Percentiles rank a stretch among this genome's conserved stretches.
Conservation (phyloP, 352 stramenopile species). For the Pythium sukuiense region DNA sequence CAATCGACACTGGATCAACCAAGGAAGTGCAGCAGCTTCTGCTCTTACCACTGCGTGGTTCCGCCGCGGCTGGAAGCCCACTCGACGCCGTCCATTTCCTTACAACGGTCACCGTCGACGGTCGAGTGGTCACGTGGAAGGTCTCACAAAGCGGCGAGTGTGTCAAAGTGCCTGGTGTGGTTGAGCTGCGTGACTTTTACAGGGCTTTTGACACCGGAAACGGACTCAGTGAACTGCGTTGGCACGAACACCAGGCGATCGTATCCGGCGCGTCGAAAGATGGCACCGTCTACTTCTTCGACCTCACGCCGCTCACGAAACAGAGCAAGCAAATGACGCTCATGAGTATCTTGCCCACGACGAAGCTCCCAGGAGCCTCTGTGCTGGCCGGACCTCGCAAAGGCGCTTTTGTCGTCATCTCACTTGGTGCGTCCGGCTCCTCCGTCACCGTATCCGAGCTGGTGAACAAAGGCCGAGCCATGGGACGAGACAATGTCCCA, state of each 20-base stretch:
- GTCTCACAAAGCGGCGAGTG: slow-evolving; percentile 43
- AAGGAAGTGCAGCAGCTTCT: slow-evolving; percentile 72
- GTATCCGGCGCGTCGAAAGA: slow-evolving; percentile 59
- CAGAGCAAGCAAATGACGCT: slow-evolving; percentile 49
- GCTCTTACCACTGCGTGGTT: slow-evolving; percentile 42
- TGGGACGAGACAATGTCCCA: slow-evolving; percentile 51
- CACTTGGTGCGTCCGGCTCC: slow-evolving; percentile 39
- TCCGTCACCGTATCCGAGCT: slow-evolving; percentile 57
- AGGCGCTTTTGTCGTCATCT: slow-evolving; percentile 45
- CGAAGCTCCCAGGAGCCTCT: slow-evolving; percentile 46
- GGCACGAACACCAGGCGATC: slow-evolving; percentile 57
- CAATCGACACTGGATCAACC: slow-evolving; percentile 57
- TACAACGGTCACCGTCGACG: slow-evolving; percentile 57
- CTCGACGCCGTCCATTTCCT: slow-evolving; percentile 36
- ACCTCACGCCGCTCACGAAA: slow-evolving; percentile 47
- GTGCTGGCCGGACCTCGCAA: slow-evolving; percentile 49
- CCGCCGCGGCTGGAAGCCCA: slow-evolving; percentile 4
- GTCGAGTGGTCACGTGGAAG: slow-evolving; percentile 66
- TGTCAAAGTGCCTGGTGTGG: slow-evolving; percentile 27
- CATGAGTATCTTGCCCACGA: slow-evolving; percentile 45
- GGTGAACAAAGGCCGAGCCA: slow-evolving; percentile 47
- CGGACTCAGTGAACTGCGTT: slow-evolving; percentile 62
- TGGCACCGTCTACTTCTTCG: slow-evolving; percentile 71
- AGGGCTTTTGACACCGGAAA: slow-evolving; percentile 55
- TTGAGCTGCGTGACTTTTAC: slow-evolving; percentile 64